A percentile compares a stretch with the other conserved stretches of the same genome.
These are phyloP conservation scores for Quercus mongolica DNA, from an alignment of 306 rosid genomes.

Conservation along the genomic window DNA sequence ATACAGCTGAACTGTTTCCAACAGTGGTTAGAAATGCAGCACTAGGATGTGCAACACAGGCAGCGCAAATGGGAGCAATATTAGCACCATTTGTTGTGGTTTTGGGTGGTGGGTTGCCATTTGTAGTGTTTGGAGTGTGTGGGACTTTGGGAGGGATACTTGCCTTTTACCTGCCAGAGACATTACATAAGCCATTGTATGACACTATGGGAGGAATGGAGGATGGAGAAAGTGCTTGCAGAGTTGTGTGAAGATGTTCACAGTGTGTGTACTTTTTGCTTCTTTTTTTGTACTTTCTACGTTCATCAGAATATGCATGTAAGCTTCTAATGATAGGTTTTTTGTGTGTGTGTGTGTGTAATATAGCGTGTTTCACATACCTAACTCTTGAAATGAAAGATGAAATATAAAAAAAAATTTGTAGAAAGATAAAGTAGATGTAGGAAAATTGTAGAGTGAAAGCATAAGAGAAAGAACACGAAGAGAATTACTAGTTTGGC, in stretches of 20 bases:
- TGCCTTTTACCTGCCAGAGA: conserved; percentile 82
- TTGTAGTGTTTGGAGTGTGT: conserved; percentile 61
- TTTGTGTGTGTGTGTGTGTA: background rate
- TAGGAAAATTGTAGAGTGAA: too few species aligned
- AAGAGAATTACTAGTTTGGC: too few species aligned
- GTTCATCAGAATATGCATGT: background rate
- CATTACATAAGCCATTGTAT: conserved; percentile 68
- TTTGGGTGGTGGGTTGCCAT: conserved; percentile 66
- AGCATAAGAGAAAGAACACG: too few species aligned
- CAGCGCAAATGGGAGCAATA: conserved; percentile 84
- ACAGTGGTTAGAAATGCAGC: conserved; percentile 91
- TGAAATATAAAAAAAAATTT: too few species aligned
- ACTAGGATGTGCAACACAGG: conserved; percentile 65
- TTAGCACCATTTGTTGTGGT: conserved; percentile 87
- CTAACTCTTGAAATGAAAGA: background rate
- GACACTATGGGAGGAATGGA: conserved; percentile 74
- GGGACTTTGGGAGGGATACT: conserved; percentile 63
- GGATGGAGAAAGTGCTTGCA: conserved; percentile 27
- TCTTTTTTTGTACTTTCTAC: background rate
- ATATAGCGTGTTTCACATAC: background rate
- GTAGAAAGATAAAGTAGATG: too few species aligned
- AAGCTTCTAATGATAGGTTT: background rate
- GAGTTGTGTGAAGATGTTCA: background rate
- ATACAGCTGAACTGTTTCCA: conserved; percentile 78
- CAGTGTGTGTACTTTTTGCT: background rate